Conservation (phyloP, 495 filamentous ascomycete species). For the Cercophora newfieldiana region DNA sequence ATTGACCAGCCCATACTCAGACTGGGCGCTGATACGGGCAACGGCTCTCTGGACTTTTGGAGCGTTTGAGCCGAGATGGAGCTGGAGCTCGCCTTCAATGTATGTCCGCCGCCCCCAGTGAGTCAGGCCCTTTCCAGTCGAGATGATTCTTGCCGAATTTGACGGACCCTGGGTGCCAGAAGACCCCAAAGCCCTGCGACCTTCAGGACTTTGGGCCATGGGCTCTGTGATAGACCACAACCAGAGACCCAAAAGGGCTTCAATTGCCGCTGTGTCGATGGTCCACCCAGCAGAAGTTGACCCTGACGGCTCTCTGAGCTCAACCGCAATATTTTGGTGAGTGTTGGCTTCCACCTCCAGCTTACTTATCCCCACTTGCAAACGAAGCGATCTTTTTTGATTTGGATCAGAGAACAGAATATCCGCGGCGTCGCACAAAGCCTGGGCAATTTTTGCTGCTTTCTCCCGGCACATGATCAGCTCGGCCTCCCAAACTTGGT, state of each 20-base stretch:
- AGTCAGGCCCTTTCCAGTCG: not conserved
- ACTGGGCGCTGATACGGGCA: not conserved
- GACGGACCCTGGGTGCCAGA: too few relatives aligned
- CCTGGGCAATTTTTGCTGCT: not conserved
- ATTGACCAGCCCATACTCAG: not conserved
- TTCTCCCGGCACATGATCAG: not conserved
- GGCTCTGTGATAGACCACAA: not conserved
- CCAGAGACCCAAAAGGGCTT: not conserved
- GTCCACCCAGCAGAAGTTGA: slow-evolving; percentile 1
- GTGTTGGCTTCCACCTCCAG: not conserved
- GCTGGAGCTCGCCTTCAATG: slow-evolving; percentile 4
- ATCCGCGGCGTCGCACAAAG: not conserved
- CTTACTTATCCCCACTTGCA: not conserved
- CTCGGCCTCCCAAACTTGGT: not conserved
- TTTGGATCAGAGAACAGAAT: not conserved
- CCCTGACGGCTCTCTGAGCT: not conserved
- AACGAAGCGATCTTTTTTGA: not conserved
- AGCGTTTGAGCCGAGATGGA: not conserved
- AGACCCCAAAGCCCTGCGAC: too few relatives aligned
- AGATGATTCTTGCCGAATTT: not conserved
- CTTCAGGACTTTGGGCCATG: not conserved
- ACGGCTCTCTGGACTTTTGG: not conserved
- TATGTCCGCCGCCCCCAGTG: slow-evolving; percentile 3
- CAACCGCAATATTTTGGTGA: not conserved
- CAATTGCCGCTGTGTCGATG: not conserved